Base-by-base conservation (phyloP, 768 basidiomycete genomes). In the Nidularia pulvinata region DNA sequence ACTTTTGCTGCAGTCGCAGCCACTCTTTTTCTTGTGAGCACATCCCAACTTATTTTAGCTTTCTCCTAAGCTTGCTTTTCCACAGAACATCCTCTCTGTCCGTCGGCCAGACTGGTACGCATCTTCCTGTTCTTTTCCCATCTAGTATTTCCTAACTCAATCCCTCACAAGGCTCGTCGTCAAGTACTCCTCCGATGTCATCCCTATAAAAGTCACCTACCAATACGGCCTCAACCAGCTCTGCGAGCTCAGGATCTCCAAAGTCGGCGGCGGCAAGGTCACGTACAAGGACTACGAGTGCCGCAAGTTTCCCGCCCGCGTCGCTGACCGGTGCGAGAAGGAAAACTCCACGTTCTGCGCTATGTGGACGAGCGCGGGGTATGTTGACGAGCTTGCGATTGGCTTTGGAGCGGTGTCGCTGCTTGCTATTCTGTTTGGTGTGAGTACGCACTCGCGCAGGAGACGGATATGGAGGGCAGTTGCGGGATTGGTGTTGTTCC, bases 391-490 rank as follows among this genome's bases (percentile, higher is more conserved):
- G 63, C 66, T 91, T 7, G 81, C 81, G 44, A 75, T 84, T 34
- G 85, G 88, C 3, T 87, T 88, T 64, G 85, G 80, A 6, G 77
- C 72, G 46, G 69, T 84, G 30, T 81, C 87, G 3, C 68, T 88
- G 36, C 61, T 77, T 0, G 72, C 87, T 6, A 75, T 92, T 47
- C 61, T 85, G 42, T 75, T 91, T 53, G 89, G 90, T 3, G 77
- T 89, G 16, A 88, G 80, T 61, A 90, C 90, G 0, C 83, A 83
- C 61, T 88, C 88, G 13, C 76, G 89, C 49, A 76, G 90, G 58
- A 75, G 88, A 54, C 81, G 90, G 57, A 85, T 91, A 33, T 92
- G 90, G 90, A 83, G 80, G 63, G 85, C 82, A 1, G 85, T 87
- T 1, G 88, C 87, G 6, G 82, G 81, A 13, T 66, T 92, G 7